These are phyloP conservation scores for Pseudogymnoascus sp. DNA, from an alignment of 2,329 filamentous ascomycete genomes.

Conservation along the genomic window DNA sequence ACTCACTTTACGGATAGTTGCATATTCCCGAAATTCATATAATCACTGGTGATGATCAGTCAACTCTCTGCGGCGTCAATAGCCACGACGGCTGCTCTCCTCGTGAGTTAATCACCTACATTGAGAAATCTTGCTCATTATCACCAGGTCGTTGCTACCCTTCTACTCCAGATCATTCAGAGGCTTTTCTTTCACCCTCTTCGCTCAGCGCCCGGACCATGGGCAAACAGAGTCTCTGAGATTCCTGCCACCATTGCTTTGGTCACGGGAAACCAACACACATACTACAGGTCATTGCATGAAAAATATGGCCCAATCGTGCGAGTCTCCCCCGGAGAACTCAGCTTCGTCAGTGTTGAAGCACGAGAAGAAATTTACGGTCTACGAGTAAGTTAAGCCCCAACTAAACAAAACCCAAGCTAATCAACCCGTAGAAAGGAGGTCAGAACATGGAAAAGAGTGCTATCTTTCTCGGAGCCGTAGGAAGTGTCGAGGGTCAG, in stretches of 20 bases:
- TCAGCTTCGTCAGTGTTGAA: slow-evolving; percentile 29
- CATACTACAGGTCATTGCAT: slow-evolving; percentile 18
- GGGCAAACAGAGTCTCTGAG: not conserved
- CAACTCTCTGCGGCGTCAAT: not conserved
- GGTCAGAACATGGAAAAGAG: not conserved
- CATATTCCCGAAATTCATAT: not conserved
- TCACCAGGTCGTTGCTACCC: not conserved
- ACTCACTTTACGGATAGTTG: not conserved
- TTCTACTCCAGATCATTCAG: not conserved
- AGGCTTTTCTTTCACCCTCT: not conserved
- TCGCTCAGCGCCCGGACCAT: not conserved
- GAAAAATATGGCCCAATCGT: slow-evolving; percentile 29
- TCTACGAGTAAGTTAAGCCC: not conserved
- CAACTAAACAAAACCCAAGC: not conserved
- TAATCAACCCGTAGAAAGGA: not conserved
- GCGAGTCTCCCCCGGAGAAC: slow-evolving; percentile 30
- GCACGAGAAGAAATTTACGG: slow-evolving; percentile 28
- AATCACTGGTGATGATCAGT: not conserved
- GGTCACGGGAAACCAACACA: not conserved
- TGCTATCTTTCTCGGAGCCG: not conserved
- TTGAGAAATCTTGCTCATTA: not conserved
- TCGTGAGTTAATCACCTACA: not conserved
- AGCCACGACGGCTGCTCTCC: not conserved
- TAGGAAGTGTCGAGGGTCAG: not conserved
- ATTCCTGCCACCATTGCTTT: not conserved